Percentiles rank a stretch among this genome's conserved stretches.
phyloP scores from a whole-genome alignment of 352 stramenopile species.

The Sclerospora graminicola region DNA sequence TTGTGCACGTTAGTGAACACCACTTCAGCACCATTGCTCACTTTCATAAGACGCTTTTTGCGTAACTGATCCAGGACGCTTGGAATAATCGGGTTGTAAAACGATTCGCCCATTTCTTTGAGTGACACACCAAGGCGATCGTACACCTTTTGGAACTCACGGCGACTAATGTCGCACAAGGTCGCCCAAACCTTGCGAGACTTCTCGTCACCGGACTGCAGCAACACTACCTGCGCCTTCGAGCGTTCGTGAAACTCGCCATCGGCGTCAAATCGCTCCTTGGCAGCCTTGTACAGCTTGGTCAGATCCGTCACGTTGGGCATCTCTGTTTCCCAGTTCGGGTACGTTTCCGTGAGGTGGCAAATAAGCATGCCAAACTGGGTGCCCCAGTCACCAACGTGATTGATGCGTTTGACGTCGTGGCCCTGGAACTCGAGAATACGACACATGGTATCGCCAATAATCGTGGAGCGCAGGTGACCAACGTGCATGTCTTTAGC shows the following conservation, averaged over 20 bases:
- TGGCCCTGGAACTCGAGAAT: conserved; percentile 83
- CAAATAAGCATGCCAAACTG: conserved; percentile 99
- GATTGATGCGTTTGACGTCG: conserved; percentile 76
- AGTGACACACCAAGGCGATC: conserved; percentile 65
- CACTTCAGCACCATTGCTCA: conserved; percentile 85
- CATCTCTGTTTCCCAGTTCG: conserved; percentile 83
- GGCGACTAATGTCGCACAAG: conserved; percentile 75
- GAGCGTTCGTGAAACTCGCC: conserved; percentile 94
- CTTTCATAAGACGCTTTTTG: conserved; percentile 77
- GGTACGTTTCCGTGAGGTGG: conserved; percentile 97
- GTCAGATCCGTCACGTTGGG: conserved; percentile 97
- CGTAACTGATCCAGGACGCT: conserved; percentile 84
- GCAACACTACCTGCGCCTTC: conserved; percentile 94
- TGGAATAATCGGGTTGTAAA: conserved; percentile 84
- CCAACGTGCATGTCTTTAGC: conserved; percentile 87
- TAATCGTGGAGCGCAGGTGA: conserved; percentile 88
- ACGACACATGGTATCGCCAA: conserved; percentile 78
- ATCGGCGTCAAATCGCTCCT: conserved; percentile 96
- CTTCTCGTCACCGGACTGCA: conserved; percentile 91
- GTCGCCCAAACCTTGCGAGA: conserved; percentile 77
- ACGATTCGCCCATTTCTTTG: conserved; percentile 77
- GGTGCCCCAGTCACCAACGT: conserved; percentile 81
- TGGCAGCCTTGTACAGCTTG: conserved; percentile 80
- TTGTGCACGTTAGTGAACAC: conserved; percentile 88
- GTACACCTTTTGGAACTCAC: conserved; percentile 84